Base-by-base conservation (phyloP, 1,139 yeast species). In the Taphrina communis region DNA sequence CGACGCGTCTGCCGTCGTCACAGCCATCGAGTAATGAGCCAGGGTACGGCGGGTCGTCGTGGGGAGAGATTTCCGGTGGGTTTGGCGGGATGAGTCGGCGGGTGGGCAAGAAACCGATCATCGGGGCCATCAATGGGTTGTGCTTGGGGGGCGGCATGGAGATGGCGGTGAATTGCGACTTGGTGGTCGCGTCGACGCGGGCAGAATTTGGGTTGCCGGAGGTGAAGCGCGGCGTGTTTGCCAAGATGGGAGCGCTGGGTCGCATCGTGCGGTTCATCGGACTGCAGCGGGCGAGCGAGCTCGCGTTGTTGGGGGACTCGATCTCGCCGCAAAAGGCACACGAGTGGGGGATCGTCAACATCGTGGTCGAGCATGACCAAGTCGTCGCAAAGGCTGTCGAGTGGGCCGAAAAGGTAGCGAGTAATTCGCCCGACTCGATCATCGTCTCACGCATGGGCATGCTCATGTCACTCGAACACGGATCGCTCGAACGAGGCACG, bases 141-240 rank as follows among this genome's bases (percentile, higher is more conserved):
- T 72, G 78, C 5, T 75, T 72, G 52, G 79, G 79, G 19, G 79
- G 79, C 6, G 79, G 79, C 19, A 76, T 78, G 52, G 79, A 77
- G 70, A 73, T 76, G 8, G 72, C 76, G 12, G 71, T 76, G 68
- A 77, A 77, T 66, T 76, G 78, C 55, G 79, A 77, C 62, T 68
- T 77, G 60, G 78, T 77, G 2, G 76, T 77, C 9, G 78, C 78
- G 1, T 72, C 72, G 6, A 65, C 71, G 25, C 59, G 72, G 1
- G 78, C 78, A 6, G 73, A 74, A 3, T 71, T 77, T 50, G 69
- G 74, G 1, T 71, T 77, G 35, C 79, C 79, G 7, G 79, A 77
- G 68, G 77, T 75, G 25, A 73, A 77, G n/a, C 71, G 77, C 6
- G 78, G 79, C 11, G 77, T 77, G 36, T 70, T 75, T 19, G 79